Conservation (phyloP, 2,329 filamentous ascomycete species). For the Albifimbria verrucaria region DNA sequence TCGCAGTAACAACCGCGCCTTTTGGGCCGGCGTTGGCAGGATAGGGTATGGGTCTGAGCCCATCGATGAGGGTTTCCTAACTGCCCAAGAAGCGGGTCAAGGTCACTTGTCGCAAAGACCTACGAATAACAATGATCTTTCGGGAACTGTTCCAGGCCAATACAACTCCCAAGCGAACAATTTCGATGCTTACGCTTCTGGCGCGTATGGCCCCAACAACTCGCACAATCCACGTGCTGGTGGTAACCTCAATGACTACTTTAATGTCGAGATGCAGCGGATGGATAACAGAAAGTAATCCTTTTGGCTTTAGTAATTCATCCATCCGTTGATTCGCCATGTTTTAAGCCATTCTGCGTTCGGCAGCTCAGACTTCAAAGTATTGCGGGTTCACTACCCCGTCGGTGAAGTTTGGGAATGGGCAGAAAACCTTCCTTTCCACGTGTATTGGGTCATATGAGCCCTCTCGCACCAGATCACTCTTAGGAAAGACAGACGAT, state of each 20-base stretch:
- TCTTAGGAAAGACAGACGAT: too few species aligned
- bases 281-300: background rate
- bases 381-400: too few species aligned
- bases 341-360: too few species aligned
- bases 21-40: conserved; percentile 6
- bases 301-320: too few species aligned
- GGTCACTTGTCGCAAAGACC: background rate
- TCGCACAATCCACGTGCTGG: background rate
- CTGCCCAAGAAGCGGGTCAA: background rate
- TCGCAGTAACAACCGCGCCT: conserved; percentile 28
- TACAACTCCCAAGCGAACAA: background rate
- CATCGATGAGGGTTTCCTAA: background rate
- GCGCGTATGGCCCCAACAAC: background rate
- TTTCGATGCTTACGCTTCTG: background rate
- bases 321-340: too few species aligned
- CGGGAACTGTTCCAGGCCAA: background rate
- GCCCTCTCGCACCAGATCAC: too few species aligned
- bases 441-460: too few species aligned
- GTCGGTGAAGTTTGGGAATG: too few species aligned
- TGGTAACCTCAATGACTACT: background rate
- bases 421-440: too few species aligned
- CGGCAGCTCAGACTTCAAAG: too few species aligned
- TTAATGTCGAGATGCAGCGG: background rate
- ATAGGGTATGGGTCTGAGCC: background rate
- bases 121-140: background rate